These are phyloP conservation scores for Mortierella sp. DNA, from an alignment of 371 early-diverging fungal genomes.

Conservation along the genomic window DNA sequence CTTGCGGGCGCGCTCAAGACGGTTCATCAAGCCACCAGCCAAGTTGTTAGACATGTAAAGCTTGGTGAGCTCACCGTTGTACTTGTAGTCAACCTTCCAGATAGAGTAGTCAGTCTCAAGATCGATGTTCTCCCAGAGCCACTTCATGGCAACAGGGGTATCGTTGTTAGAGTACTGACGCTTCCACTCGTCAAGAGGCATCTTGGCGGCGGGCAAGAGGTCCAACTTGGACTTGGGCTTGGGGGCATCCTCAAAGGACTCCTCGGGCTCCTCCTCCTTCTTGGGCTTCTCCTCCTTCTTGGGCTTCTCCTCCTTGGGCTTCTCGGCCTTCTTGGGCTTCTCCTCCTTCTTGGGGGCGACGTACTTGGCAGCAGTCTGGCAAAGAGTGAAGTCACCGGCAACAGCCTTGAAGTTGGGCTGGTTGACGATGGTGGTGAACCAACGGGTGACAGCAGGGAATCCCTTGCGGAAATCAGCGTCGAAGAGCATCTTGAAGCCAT, in stretches of 20 bases:
- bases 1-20: conserved; percentile 93
- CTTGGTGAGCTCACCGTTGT: conserved; percentile 85
- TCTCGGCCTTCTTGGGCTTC: conserved; percentile 15
- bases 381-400: conserved; percentile 72
- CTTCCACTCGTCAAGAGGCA: conserved; percentile 94
- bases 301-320: conserved; percentile 56
- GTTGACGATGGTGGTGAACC: conserved; percentile 86
- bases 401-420: conserved; percentile 86
- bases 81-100: conserved; percentile 91
- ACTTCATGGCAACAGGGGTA: conserved; percentile 88
- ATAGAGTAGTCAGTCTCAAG: conserved; percentile 83
- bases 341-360: conserved; percentile 70
- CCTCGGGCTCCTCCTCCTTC: conserved; percentile 62
- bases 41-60: conserved; percentile 91
- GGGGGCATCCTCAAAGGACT: conserved; percentile 72
- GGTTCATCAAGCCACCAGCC: conserved; percentile 92
- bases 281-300: conserved; percentile 55
- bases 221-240: conserved; percentile 95
- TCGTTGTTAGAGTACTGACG: conserved; percentile 97
- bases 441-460: conserved; percentile 87
- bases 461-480: conserved; percentile 77
- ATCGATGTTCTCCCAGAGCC: conserved; percentile 94
- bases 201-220: conserved; percentile 83
- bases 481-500: conserved; percentile 69
- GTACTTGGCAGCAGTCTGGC: conserved; percentile 66